Percentiles rank a stretch among this genome's conserved stretches.
Evolutionary conservation across 2,329 filamentous ascomycete genomes (phyloP).

Genomic region (Pseudogymnoascus sp.): DNA sequence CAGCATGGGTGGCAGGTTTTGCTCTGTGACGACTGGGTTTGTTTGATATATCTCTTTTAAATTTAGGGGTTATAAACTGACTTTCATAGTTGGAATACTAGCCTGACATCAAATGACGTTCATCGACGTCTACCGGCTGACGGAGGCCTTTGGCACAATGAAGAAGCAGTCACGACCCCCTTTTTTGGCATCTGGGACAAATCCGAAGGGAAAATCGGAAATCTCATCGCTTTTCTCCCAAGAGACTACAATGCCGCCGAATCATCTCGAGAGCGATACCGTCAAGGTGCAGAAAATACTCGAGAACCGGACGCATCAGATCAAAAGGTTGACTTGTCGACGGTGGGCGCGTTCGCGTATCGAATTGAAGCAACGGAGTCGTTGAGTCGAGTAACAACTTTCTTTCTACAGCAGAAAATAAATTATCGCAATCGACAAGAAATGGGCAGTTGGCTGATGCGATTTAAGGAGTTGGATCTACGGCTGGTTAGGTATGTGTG

Average conservation of each 20-base stretch:
- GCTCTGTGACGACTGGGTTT: constrained; percentile 8
- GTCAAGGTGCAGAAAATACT: constrained; percentile 20
- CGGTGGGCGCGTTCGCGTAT: constrained; percentile 31
- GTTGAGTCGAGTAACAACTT: constrained; percentile 34
- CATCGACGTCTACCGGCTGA: constrained; percentile 33
- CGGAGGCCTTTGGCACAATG: constrained; percentile 34
- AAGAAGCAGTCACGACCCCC: constrained; percentile 32
- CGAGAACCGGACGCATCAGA: constrained; percentile 9
- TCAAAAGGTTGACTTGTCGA: constrained; percentile 26
- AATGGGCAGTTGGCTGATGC: constrained; percentile 34
- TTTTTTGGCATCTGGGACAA: constrained; percentile 40
- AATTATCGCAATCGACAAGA: constrained; percentile 32
- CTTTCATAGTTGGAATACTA: constrained; percentile 30
- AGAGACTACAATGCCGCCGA: constrained; percentile 18
- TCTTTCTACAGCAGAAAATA: constrained; percentile 36
- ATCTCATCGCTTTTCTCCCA: constrained; percentile 32
- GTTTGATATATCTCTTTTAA: not conserved
- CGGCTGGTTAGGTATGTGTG: constrained; percentile 32
- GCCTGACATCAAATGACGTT: constrained; percentile 27
- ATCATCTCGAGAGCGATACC: constrained; percentile 9
- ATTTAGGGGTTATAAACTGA: not conserved
- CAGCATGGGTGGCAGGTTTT: constrained; percentile 8
- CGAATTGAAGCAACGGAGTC: constrained; percentile 39
- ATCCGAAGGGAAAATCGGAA: constrained; percentile 31
- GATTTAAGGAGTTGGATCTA: constrained; percentile 39